Percentiles rank a stretch among this genome's conserved stretches.
Evolutionary conservation across 345 rosid species (phyloP).

Genomic region (Angophora floribunda): DNA sequence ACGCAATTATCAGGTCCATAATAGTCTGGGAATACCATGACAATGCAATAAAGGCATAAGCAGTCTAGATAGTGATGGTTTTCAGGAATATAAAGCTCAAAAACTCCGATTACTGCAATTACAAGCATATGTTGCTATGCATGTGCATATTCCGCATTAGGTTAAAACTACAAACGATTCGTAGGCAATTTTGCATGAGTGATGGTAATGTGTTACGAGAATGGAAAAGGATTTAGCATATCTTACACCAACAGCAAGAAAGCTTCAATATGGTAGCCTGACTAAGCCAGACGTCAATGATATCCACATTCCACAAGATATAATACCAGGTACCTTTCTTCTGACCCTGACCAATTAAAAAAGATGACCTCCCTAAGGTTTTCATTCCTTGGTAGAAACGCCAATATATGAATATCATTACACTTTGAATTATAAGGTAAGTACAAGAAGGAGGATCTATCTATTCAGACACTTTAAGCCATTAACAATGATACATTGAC

Average conservation of each 20-base stretch:
- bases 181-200: neutral
- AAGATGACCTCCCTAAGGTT: constrained; percentile 2
- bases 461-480: neutral
- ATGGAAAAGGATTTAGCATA: constrained; percentile 2
- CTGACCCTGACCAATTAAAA: constrained; percentile 12
- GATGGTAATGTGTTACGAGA: neutral
- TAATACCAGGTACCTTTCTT: constrained; percentile 12
- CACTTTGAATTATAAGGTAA: neutral
- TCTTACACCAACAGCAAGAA: neutral
- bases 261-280: constrained; percentile 13
- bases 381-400: neutral
- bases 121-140: neutral
- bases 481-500: neutral
- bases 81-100: neutral
- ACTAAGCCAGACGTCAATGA: constrained; percentile 3
- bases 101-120: neutral
- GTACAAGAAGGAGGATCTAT: neutral
- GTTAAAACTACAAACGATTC: neutral
- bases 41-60: neutral
- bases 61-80: neutral
- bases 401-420: neutral
- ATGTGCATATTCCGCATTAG: neutral
- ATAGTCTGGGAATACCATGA: neutral
- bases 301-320: constrained; percentile 5
- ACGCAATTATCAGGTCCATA: neutral